These are phyloP conservation scores for Phytopythium ostracodes DNA, from an alignment of 352 stramenopile species.

Conservation along the genomic window DNA sequence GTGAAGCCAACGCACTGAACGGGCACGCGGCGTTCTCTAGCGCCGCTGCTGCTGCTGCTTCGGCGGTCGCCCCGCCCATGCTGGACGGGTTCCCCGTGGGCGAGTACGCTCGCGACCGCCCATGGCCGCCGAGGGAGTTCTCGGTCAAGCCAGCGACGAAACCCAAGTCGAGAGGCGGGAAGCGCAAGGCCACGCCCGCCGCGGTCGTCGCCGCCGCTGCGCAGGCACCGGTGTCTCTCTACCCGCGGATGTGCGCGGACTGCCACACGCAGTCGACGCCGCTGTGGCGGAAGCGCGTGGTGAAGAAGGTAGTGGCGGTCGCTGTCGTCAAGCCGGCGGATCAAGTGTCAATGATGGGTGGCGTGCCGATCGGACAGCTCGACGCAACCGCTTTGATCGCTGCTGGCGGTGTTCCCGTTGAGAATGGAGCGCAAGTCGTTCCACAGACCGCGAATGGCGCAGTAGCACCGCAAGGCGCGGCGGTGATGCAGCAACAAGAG, in stretches of 20 bases:
- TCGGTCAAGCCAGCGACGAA: slow-evolving; percentile 51
- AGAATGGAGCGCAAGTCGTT: neutral
- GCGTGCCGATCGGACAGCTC: neutral
- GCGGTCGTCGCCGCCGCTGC: slow-evolving; percentile 40
- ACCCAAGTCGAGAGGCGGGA: slow-evolving; percentile 38
- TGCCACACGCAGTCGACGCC: slow-evolving; percentile 62
- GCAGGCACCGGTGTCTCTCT: slow-evolving; percentile 12
- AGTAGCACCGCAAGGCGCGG: too few species aligned
- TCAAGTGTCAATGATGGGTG: neutral
- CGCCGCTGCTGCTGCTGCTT: neutral
- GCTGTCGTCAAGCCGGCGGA: neutral
- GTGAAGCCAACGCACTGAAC: neutral
- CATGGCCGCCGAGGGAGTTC: slow-evolving; percentile 77
- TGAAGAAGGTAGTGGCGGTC: neutral
- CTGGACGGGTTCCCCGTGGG: slow-evolving; percentile 18
- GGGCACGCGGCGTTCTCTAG: slow-evolving; percentile 9
- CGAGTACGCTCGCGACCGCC: slow-evolving; percentile 50
- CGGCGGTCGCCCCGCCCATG: slow-evolving; percentile 7
- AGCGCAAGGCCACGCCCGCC: slow-evolving; percentile 52
- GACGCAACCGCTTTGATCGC: neutral
- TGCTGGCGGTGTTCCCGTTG: slow-evolving; percentile 8
- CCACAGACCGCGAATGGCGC: too few species aligned
- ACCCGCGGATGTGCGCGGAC: slow-evolving; percentile 29
- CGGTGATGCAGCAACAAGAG: slow-evolving; percentile 6
- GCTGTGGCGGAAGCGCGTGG: slow-evolving; percentile 51